Evolutionary conservation across 345 rosid species (phyloP).

Genomic region (Populus tremula): DNA sequence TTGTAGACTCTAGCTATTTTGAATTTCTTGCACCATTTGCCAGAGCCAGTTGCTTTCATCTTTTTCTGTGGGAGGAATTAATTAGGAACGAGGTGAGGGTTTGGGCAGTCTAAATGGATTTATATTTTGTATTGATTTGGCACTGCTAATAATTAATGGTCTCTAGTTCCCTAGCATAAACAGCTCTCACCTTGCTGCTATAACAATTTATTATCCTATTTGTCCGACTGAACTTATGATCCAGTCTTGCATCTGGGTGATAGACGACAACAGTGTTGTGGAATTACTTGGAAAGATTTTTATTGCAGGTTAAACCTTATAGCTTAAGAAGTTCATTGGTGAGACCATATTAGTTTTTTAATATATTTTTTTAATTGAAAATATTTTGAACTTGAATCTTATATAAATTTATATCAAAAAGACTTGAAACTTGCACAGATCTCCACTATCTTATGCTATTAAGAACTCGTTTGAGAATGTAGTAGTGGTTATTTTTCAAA

Average conservation of each 20-base stretch:
- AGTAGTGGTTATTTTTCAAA: no score
- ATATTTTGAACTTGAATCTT: not conserved
- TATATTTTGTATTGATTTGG: not conserved
- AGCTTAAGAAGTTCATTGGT: no score
- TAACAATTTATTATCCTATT: not conserved
- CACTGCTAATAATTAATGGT: not conserved
- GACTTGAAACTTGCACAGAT: no score
- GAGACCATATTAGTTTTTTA: not conserved
- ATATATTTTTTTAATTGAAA: not conserved
- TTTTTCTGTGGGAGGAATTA: not conserved
- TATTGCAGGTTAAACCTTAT: conserved; percentile 61
- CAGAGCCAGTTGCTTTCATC: not conserved
- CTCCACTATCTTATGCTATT: no score
- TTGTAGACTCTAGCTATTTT: not conserved
- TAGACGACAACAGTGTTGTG: conserved; percentile 66
- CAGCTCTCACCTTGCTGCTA: not conserved
- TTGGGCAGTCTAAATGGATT: not conserved
- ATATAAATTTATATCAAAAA: not conserved
- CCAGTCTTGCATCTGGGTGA: conserved; percentile 88
- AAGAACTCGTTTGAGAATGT: no score
- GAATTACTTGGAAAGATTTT: conserved; percentile 76
- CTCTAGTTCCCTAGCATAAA: not conserved
- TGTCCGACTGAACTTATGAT: conserved; percentile 14
- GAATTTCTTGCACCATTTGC: not conserved
- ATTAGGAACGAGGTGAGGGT: no score